Conservation (phyloP, 148 eudicot species). For the Polygonum aviculare region DNA sequence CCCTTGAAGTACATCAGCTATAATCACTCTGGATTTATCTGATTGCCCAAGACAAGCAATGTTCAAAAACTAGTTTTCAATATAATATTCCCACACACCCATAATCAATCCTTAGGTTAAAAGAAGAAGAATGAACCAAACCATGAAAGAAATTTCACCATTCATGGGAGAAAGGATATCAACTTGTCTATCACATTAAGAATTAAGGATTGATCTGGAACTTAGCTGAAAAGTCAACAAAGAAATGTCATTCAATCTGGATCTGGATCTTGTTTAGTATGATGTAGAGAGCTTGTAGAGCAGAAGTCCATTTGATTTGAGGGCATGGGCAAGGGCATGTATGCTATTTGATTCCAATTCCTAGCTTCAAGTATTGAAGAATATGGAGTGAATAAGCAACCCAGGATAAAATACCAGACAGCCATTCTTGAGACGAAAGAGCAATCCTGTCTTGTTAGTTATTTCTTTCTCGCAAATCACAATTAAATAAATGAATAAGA, state of each 20-base stretch:
- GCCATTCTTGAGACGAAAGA: background rate
- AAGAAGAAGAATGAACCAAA: too few relatives aligned
- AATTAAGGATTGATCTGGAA: background rate
- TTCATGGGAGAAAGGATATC: too few relatives aligned
- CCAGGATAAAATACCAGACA: background rate
- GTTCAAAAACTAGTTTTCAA: too few relatives aligned
- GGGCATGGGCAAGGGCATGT: background rate
- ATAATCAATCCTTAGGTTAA: too few relatives aligned
- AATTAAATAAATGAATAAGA: background rate
- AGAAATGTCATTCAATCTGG: background rate
- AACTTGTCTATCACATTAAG: too few relatives aligned
- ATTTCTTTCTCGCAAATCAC: too few relatives aligned
- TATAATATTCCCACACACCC: too few relatives aligned
- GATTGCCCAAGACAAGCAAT: too few relatives aligned
- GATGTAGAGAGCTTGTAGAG: background rate
- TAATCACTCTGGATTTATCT: too few relatives aligned
- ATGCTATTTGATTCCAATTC: background rate
- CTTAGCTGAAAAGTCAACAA: background rate
- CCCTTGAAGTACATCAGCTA: background rate
- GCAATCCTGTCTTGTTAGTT: background rate
- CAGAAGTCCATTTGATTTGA: background rate
- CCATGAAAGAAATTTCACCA: background rate
- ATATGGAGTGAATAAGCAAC: background rate
- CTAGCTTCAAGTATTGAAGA: background rate
- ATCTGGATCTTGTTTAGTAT: background rate